Conservation (phyloP, 2,329 filamentous ascomycete genomes). For the Scorias spongiosa region DNA sequence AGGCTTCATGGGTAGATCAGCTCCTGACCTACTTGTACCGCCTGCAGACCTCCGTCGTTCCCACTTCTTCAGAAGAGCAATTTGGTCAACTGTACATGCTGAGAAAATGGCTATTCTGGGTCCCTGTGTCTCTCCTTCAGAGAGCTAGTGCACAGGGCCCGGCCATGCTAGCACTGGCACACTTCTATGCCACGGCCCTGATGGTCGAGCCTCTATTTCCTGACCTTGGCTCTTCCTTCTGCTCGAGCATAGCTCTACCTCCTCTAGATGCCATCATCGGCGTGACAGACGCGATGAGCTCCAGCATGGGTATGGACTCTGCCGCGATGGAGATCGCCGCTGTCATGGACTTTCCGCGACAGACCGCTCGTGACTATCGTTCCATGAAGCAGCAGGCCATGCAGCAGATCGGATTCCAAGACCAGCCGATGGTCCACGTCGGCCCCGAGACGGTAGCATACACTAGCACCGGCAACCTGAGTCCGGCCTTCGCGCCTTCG, state of each 20-base stretch:
- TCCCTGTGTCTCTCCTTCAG: constrained; percentile 72
- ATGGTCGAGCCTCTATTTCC: constrained; percentile 84
- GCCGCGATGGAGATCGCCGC: constrained; percentile 28
- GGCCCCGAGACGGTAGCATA: constrained; percentile 12
- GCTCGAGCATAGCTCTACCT: constrained; percentile 48
- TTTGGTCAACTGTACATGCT: constrained; percentile 82
- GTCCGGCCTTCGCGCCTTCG: constrained; percentile 35
- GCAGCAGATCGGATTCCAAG: constrained; percentile 4
- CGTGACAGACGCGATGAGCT: constrained; percentile 52
- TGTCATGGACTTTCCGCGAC: constrained; percentile 31
- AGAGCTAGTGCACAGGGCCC: constrained; percentile 60
- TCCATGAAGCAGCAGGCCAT: constrained; percentile 10
- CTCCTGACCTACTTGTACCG: constrained; percentile 32
- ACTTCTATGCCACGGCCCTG: constrained; percentile 81
- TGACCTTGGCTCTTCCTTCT: constrained; percentile 79
- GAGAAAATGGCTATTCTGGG: constrained; percentile 89
- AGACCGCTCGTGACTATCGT: constrained; percentile 28
- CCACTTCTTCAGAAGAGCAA: constrained; percentile 54
- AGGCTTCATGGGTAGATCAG: constrained; percentile 34
- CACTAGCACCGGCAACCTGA: constrained; percentile 27
- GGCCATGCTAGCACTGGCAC: constrained; percentile 68
- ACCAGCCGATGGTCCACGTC: constrained; percentile 6
- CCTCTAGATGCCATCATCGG: constrained; percentile 79
- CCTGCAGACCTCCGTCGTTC: constrained; percentile 24
- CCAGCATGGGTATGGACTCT: constrained; percentile 25